These are phyloP conservation scores for Mucor circinelloides DNA, from an alignment of 371 early-diverging fungal species.

Conservation along the genomic window DNA sequence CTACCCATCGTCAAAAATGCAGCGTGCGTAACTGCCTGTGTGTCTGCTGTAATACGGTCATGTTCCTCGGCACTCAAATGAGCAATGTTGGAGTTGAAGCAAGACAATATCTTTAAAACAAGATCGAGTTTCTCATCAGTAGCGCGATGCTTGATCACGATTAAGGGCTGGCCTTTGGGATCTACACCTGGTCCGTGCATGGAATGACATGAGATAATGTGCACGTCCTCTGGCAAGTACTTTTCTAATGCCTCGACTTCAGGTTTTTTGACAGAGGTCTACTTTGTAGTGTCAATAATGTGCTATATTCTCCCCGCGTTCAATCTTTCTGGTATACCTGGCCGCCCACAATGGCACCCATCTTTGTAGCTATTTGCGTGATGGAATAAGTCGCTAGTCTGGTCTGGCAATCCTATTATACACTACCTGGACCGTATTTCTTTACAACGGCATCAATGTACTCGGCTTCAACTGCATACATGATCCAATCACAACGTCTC, in stretches of 20 bases:
- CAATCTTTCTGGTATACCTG: slow-evolving; percentile 43
- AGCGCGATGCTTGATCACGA: slow-evolving; percentile 79
- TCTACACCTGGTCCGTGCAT: slow-evolving; percentile 94
- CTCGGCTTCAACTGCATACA: slow-evolving; percentile 95
- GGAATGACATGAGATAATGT: slow-evolving; percentile 93
- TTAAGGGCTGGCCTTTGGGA: slow-evolving; percentile 85
- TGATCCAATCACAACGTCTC: slow-evolving; percentile 84
- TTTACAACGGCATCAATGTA: slow-evolving; percentile 80
- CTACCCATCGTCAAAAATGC: slow-evolving; percentile 94
- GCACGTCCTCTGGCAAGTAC: slow-evolving; percentile 84
- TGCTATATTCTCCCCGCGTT: not conserved
- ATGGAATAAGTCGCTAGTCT: not conserved
- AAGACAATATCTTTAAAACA: slow-evolving; percentile 67
- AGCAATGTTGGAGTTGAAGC: slow-evolving; percentile 82
- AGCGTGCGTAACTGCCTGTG: slow-evolving; percentile 96
- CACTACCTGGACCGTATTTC: slow-evolving; percentile 81
- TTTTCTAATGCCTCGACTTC: slow-evolving; percentile 89
- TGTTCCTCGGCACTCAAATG: slow-evolving; percentile 83
- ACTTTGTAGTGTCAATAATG: not conserved
- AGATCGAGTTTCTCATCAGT: slow-evolving; percentile 62
- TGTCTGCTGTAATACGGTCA: slow-evolving; percentile 95
- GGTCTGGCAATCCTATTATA: too few species aligned
- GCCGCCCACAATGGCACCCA: slow-evolving; percentile 85
- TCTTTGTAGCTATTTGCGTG: slow-evolving; percentile 71
- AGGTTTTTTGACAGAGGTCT: slow-evolving; percentile 94